Conservation (phyloP, 352 stramenopile species). For the Globisporangium recalcitrans region DNA sequence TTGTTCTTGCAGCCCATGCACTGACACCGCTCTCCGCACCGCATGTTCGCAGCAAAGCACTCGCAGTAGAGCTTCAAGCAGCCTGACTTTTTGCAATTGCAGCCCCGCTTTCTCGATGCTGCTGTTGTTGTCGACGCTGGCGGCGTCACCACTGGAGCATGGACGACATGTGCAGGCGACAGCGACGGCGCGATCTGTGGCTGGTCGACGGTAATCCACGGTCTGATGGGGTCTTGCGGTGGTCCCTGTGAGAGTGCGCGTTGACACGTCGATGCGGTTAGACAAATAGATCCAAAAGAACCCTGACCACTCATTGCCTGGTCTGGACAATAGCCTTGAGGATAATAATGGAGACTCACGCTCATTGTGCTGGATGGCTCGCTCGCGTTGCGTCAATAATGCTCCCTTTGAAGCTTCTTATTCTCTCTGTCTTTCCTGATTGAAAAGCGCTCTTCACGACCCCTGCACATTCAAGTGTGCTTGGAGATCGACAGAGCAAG, state of each 20-base stretch:
- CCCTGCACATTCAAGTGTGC: neutral
- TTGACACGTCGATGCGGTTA: neutral
- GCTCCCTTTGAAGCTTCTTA: neutral
- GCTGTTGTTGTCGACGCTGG: neutral
- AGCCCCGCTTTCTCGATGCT: constrained; percentile 43
- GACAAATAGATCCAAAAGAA: neutral
- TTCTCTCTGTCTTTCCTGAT: neutral
- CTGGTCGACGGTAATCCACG: neutral
- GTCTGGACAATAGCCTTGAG: no score
- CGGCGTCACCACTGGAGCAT: neutral
- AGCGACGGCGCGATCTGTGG: neutral
- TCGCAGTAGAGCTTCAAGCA: constrained; percentile 94
- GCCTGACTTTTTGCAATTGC: constrained; percentile 95
- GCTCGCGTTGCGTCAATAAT: neutral
- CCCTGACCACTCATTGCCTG: neutral
- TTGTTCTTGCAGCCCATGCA: constrained; percentile 78
- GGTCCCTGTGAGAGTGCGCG: neutral
- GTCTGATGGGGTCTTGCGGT: neutral
- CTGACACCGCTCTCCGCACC: constrained; percentile 62
- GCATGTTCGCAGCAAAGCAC: constrained; percentile 53
- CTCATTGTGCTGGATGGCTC: neutral
- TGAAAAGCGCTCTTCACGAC: neutral
- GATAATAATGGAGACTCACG: neutral
- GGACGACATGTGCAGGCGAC: neutral
- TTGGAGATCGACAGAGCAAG: neutral